Conservation (phyloP, 2,329 filamentous ascomycete genomes). For the Stachybotrys chartarum region DNA sequence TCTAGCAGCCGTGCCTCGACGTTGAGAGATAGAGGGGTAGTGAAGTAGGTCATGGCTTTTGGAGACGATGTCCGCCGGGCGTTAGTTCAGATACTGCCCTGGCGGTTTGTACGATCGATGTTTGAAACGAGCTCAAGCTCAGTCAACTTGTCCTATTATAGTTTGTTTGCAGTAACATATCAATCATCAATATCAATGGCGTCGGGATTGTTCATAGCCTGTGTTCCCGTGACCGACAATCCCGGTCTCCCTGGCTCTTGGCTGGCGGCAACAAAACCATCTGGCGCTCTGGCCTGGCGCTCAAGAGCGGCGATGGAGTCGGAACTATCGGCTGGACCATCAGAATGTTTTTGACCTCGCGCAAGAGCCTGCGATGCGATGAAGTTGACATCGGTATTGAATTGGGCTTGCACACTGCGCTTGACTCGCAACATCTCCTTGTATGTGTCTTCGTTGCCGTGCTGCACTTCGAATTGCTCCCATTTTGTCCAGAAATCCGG, state of each 20-base stretch:
- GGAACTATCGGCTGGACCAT: slow-evolving; percentile 39
- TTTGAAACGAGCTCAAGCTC: too few species aligned
- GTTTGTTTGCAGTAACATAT: slow-evolving; percentile 38
- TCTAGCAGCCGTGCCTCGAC: too few species aligned
- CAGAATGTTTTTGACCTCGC: slow-evolving; percentile 60
- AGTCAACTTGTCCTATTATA: neutral
- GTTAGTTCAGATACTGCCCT: too few species aligned
- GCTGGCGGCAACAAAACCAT: slow-evolving; percentile 85
- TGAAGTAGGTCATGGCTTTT: too few species aligned
- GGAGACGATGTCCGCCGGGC: too few species aligned
- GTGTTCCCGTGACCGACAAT: slow-evolving; percentile 28
- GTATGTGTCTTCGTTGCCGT: slow-evolving; percentile 98
- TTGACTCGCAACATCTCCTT: slow-evolving; percentile 99
- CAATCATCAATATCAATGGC: slow-evolving; percentile 76
- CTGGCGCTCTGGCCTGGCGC: slow-evolving; percentile 77
- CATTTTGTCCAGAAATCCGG: slow-evolving; percentile 92
- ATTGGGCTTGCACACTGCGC: slow-evolving; percentile 92
- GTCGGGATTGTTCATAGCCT: slow-evolving; percentile 64
- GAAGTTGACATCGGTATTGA: slow-evolving; percentile 98
- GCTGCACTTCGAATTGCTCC: slow-evolving; percentile 95
- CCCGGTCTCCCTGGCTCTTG: slow-evolving; percentile 52
- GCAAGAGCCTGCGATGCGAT: slow-evolving; percentile 94
- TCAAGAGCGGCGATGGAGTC: slow-evolving; percentile 91
- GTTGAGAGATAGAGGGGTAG: too few species aligned
- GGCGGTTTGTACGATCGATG: too few species aligned